phyloP scores from a whole-genome alignment of 169 alveolate species.

The Eimeria zaria region DNA sequence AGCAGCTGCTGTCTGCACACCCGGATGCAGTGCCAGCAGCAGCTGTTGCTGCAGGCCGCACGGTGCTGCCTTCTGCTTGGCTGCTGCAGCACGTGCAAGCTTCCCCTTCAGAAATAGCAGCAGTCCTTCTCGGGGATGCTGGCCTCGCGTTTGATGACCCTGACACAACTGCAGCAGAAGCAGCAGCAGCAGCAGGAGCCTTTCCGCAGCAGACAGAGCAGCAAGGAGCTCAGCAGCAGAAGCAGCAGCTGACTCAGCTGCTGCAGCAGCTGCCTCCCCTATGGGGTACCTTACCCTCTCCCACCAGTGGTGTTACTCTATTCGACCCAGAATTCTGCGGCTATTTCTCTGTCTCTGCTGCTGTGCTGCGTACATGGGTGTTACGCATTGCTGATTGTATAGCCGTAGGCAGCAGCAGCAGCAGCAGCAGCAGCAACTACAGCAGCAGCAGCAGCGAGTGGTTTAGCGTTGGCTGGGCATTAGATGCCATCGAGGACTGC shows the following conservation, averaged over 20 bases:
- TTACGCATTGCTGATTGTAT: conserved; percentile 35
- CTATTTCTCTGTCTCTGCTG: conserved; percentile 7
- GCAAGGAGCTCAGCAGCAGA: neutral
- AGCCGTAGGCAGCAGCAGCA: conserved; percentile 58
- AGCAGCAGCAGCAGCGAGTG: conserved; percentile 67
- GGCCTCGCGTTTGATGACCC: neutral
- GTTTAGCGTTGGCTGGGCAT: conserved; percentile 43
- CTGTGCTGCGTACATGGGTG: conserved; percentile 21
- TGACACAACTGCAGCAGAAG: neutral
- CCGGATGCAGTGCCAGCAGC: conserved; percentile 42
- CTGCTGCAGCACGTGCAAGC: conserved; percentile 79
- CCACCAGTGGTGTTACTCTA: neutral
- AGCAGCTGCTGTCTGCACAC: conserved; percentile 54
- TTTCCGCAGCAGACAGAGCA: neutral
- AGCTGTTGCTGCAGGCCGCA: conserved; percentile 66
- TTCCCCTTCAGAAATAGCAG: conserved; percentile 37
- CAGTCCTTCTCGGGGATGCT: conserved; percentile 45
- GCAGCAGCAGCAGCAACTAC: conserved; percentile 62
- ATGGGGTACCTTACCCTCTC: conserved; percentile 33
- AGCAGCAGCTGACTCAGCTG: neutral
- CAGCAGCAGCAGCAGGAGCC: conserved; percentile 28
- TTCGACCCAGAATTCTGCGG: conserved; percentile 16
- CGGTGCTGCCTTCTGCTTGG: conserved; percentile 36
- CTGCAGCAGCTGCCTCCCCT: conserved; percentile 60
- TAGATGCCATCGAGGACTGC: conserved; percentile 24